Base-by-base conservation (phyloP, 164 flowering plant species). In the Santalum album region DNA sequence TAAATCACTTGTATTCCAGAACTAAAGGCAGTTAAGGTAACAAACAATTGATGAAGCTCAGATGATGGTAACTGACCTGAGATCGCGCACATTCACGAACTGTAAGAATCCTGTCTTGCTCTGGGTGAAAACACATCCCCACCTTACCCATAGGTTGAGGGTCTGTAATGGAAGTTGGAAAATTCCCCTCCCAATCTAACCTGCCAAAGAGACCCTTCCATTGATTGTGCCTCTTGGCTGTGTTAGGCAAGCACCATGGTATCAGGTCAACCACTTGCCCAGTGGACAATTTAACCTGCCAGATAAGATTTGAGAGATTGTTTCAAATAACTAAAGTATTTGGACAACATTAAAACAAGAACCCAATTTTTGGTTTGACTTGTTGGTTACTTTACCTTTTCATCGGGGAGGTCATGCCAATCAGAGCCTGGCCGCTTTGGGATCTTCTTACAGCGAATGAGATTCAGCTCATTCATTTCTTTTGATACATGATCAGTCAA, bases 111-210 rank as follows among this genome's bases (percentile, higher is more conserved):
- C 98, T 71, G 62, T 90, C 96, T 67, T 90, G 96, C 1, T 87
- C 95, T 25, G 98, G 98, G 60, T 90, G 96, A 66, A 90, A 87
- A 53, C 96, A 90, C 96, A 87, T 90, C 25, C 97, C 96, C 25
- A 87, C 96, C 68, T 87, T 90, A 2, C 98, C 98, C 98, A 90
- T 90, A 14, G 96, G 92, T 54, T 90, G 98, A 20, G 98, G 98
- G 43, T 90, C 98, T 2, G 96, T 90, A 34, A 86, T 72, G 21
- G 96, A 87, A 57, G 95, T 91, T 11, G 96, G 96, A 51, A 91
- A 91, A 68, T 91, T 88, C 1, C 98, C 98, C 59, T 86, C 86
- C 98, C 98, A 91, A 50, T 87, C 96, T 69, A 91, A 67, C 71
- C 98, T 78, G 38, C 98, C 98, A 70, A 83, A 88, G 43, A 87